These are phyloP conservation scores for Neopestalotiopsis sp. DNA, from an alignment of 2,329 filamentous ascomycete species.

Conservation along the genomic window DNA sequence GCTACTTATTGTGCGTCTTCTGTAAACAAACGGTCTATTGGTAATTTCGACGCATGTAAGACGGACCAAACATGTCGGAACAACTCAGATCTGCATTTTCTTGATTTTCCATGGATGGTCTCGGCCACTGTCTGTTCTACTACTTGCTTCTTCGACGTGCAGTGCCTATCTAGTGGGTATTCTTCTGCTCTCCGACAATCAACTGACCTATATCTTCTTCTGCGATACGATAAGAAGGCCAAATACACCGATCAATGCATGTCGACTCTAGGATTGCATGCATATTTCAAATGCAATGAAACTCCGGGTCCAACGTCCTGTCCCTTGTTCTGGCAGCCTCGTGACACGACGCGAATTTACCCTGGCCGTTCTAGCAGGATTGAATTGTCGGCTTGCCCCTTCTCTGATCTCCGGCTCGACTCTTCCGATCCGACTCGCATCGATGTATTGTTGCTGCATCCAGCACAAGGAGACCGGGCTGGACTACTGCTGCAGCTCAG, in stretches of 20 bases:
- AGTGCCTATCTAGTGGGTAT: neutral
- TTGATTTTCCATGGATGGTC: neutral
- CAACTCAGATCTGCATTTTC: neutral
- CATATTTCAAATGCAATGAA: neutral
- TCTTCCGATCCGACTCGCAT: neutral
- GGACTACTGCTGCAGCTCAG: neutral
- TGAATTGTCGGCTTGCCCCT: neutral
- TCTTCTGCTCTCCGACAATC: neutral
- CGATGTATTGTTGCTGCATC: neutral
- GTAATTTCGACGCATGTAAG: neutral
- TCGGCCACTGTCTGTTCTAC: neutral
- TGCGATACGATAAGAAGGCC: neutral
- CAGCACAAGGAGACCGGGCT: neutral
- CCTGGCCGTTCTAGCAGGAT: neutral
- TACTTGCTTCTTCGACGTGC: neutral
- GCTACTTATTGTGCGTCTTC: too few species aligned
- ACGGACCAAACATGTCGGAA: neutral
- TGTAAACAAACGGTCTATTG: too few species aligned
- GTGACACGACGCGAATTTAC: neutral
- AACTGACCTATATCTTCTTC: neutral
- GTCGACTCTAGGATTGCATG: neutral
- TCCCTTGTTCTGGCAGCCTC: neutral
- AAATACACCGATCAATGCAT: neutral
- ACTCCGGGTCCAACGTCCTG: neutral
- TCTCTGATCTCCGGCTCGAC: neutral